These are phyloP conservation scores for Trichophyton schoenleinii DNA, from an alignment of 2,329 filamentous ascomycete genomes.

Conservation along the genomic window DNA sequence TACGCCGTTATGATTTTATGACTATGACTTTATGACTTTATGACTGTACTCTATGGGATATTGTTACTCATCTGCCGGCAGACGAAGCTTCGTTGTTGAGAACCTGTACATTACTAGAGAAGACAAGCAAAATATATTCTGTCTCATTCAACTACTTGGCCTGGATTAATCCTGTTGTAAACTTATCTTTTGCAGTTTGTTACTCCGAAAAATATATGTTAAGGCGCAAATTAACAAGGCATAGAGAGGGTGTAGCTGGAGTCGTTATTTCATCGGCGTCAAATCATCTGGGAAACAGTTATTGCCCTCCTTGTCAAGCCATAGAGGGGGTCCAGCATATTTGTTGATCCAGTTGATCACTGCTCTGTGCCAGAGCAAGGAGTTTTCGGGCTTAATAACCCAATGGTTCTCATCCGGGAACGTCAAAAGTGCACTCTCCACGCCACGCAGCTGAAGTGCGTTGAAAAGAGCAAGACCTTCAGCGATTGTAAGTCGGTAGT, in stretches of 20 bases:
- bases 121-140: too few species aligned
- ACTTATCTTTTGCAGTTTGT: too few species aligned
- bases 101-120: too few species aligned
- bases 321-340: slow-evolving; percentile 33
- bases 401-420: slow-evolving; percentile 73
- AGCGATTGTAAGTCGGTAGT: slow-evolving; percentile 74
- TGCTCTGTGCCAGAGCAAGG: slow-evolving; percentile 75
- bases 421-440: slow-evolving; percentile 65
- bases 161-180: too few species aligned
- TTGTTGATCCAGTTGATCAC: slow-evolving; percentile 66
- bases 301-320: slow-evolving; percentile 8
- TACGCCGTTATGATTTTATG: too few species aligned
- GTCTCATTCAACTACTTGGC: too few species aligned
- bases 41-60: too few species aligned
- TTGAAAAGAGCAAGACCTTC: slow-evolving; percentile 82
- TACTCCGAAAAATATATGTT: neutral
- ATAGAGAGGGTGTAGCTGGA: neutral
- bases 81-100: too few species aligned
- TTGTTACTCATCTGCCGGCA: too few species aligned
- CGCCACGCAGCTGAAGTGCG: slow-evolving; percentile 59
- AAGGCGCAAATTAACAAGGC: neutral
- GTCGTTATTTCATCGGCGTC: neutral
- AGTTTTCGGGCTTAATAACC: slow-evolving; percentile 88
- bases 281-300: slow-evolving; percentile 4
- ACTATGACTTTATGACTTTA: too few species aligned